phyloP scores from a whole-genome alignment of 2,329 filamentous ascomycete species.

The Apiospora malaysiana region DNA sequence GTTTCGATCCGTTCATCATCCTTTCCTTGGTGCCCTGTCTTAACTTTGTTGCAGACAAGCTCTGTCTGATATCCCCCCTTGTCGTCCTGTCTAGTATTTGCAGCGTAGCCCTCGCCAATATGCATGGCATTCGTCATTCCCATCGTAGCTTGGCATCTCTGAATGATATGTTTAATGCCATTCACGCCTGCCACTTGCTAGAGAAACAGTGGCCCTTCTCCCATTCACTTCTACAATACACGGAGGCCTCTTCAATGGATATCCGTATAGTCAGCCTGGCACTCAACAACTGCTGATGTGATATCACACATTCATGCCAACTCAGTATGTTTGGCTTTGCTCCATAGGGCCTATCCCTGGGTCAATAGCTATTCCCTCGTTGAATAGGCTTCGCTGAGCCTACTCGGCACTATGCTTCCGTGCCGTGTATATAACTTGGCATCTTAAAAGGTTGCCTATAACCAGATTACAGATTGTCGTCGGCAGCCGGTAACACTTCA shows the following conservation, averaged over 20 bases:
- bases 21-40: not conserved
- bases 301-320: constrained; percentile 1
- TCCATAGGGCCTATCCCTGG: not conserved
- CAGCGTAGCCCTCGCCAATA: not conserved
- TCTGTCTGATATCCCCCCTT: not conserved
- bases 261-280: not conserved
- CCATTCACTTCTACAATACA: not conserved
- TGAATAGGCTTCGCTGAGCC: not conserved
- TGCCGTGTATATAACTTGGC: not conserved
- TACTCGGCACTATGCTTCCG: not conserved
- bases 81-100: not conserved
- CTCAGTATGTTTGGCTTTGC: not conserved
- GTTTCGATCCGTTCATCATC: constrained; percentile 20
- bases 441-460: not conserved
- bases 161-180: not conserved
- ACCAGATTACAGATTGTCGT: not conserved
- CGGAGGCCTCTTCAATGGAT: not conserved
- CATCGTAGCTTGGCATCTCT: not conserved
- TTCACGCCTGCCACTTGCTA: not conserved
- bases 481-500: not conserved
- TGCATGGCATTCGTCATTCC: constrained; percentile 15
- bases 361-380: not conserved
- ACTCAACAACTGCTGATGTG: not conserved
- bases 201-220: not conserved
- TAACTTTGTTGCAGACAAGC: constrained; percentile 19